phyloP scores from a whole-genome alignment of 2,329 filamentous ascomycete genomes.

The Colletotrichum zoysiae region DNA sequence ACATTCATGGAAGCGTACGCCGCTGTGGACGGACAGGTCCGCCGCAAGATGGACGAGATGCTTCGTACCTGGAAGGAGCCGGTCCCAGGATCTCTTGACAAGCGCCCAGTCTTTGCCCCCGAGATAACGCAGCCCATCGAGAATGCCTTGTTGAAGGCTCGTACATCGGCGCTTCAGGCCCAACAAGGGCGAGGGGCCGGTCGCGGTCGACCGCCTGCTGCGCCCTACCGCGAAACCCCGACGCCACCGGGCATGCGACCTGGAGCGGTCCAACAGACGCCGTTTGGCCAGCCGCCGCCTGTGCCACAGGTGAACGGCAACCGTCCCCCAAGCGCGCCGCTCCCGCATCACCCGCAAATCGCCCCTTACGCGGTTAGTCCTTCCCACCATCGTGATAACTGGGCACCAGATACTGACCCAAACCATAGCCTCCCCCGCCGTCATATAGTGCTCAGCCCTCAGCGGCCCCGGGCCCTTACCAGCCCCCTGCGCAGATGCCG shows the following conservation, averaged over 20 bases:
- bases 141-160: slow-evolving; percentile 89
- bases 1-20: slow-evolving; percentile 98
- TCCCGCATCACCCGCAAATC: slow-evolving; percentile 36
- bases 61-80: slow-evolving; percentile 98
- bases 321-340: slow-evolving; percentile 42
- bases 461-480: slow-evolving; percentile 55
- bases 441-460: slow-evolving; percentile 55
- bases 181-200: slow-evolving; percentile 58
- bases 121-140: slow-evolving; percentile 93
- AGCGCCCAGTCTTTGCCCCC: slow-evolving; percentile 89
- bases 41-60: slow-evolving; percentile 96
- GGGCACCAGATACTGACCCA: slow-evolving; percentile 1
- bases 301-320: slow-evolving; percentile 50
- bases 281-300: slow-evolving; percentile 54
- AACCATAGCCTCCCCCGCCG: slow-evolving; percentile 51
- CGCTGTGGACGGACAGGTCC: slow-evolving; percentile 83
- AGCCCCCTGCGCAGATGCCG: slow-evolving; percentile 55
- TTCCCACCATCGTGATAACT: neutral
- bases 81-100: slow-evolving; percentile 91
- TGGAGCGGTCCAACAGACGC: slow-evolving; percentile 50
- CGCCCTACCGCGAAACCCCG: slow-evolving; percentile 77
- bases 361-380: slow-evolving; percentile 36
- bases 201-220: slow-evolving; percentile 47
- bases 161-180: slow-evolving; percentile 64
- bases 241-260: slow-evolving; percentile 73